Evolutionary conservation across 192 early-diverging fungal species (phyloP), one percentile per base, ranked within the genome.

Genomic region (Backusella tuberculispora): DNA sequence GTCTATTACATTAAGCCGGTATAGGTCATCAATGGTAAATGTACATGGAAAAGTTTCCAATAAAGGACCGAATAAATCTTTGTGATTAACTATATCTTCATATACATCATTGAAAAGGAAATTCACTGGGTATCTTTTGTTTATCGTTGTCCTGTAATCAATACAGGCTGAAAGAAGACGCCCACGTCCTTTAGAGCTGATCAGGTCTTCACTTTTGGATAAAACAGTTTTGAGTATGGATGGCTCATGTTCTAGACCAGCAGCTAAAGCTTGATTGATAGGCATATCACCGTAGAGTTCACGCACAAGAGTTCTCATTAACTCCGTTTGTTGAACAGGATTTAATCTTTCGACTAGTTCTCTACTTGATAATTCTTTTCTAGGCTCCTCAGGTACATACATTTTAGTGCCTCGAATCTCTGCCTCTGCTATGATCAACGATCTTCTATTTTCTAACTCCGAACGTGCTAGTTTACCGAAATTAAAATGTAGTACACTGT

Each of bases 261-360:
- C 76, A 38, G 64, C 63, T 15, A 77, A 29, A 10, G 70, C 70
- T 56, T 72, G 70, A 44, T 72, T 64, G 64, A 77, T 77, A 29
- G 76, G 76, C 45, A 77, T 77, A 40, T 77, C 76, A 26, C 76
- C 76, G 26, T 65, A 56, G 1, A 77, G 4, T 26, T 77, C 76
- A 21, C 71, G 43, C 34, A 69, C 71, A 29, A 67, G 66, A 19
- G 71, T 63, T 63, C 15, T 46, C 65, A 67, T 72, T 43, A 69
- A 43, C 24, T 40, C 56, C n/a, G 5, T 17, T 14, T 29, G 65
- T 3, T 43, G 29, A 6, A 14, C 24, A 2, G 66, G 40, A 21
- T 17, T 66, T 72, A 78, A 43, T 45, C 70, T 38, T 12, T 74
- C 50, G 13, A 74, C 45, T 24, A 48, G 46, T 44, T 56, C 12